Evolutionary conservation across 208 protist species (phyloP).

Genomic region (Wallacemonas sp.): DNA sequence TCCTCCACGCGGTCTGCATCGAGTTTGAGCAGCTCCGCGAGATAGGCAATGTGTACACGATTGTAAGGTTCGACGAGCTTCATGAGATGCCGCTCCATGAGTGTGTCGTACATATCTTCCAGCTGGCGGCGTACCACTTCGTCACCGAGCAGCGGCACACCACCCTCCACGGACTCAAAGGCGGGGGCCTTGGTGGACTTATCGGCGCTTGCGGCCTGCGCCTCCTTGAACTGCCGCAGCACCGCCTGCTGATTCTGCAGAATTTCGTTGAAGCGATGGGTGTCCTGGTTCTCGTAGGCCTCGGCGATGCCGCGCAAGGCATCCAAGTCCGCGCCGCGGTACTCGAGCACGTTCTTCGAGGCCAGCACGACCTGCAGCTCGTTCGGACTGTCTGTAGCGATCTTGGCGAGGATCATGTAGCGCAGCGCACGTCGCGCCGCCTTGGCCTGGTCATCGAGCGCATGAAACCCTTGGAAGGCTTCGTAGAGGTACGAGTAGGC

Average conservation of each 20-base stretch:
- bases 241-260: conserved; percentile 31
- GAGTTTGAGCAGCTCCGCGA: conserved; percentile 92
- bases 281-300: conserved; percentile 93
- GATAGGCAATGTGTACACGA: conserved; percentile 94
- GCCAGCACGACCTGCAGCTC: conserved; percentile 77
- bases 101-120: conserved; percentile 93
- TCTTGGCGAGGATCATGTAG: conserved; percentile 98
- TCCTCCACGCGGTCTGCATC: conserved; percentile 71
- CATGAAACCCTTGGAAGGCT: conserved; percentile 97
- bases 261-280: conserved; percentile 93
- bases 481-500: conserved; percentile 99
- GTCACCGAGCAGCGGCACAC: conserved; percentile 74
- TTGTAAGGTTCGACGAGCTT: conserved; percentile 97
- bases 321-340: conserved; percentile 88
- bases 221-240: neutral
- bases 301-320: conserved; percentile 94
- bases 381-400: conserved; percentile 74
- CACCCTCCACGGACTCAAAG: neutral
- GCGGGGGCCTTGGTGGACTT: conserved; percentile 4
- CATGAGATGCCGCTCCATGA: conserved; percentile 96
- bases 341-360: conserved; percentile 92
- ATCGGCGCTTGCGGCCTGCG: conserved; percentile 9
- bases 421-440: conserved; percentile 92
- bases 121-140: conserved; percentile 92
- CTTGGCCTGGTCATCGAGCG: conserved; percentile 76